These are phyloP conservation scores for Suhomyces faveliae DNA, from an alignment of 805 yeast species.

Conservation along the genomic window DNA sequence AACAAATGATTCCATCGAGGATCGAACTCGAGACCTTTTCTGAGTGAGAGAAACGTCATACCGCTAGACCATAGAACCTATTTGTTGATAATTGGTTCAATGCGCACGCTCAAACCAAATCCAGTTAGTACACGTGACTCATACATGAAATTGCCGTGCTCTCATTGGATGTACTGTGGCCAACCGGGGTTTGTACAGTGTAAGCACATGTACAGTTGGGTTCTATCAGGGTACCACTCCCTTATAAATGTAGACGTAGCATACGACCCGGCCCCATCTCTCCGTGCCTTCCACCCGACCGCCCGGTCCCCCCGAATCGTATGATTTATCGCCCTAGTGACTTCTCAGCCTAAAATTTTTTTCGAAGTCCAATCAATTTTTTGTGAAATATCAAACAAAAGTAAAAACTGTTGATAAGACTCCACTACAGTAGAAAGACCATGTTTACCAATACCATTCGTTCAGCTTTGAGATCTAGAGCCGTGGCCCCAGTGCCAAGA, in stretches of 20 bases:
- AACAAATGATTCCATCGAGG: constrained; percentile 18
- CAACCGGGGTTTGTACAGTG: constrained; percentile 1
- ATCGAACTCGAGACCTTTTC: constrained; percentile 22
- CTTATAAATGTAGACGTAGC: neutral
- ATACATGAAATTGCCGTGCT: neutral
- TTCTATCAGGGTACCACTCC: neutral
- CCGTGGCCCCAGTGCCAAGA: constrained; percentile 28
- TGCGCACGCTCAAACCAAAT: too few species aligned
- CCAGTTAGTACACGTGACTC: constrained; percentile 2
- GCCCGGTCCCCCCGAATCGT: constrained; percentile 1
- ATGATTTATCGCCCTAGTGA: constrained; percentile 1
- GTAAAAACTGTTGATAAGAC: constrained; percentile 5
- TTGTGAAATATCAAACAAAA: constrained; percentile 5
- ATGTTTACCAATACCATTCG: constrained; percentile 44
- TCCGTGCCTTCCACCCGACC: neutral
- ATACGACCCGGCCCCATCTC: neutral
- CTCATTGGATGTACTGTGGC: neutral
- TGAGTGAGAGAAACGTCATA: constrained; percentile 21
- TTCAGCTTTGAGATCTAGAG: constrained; percentile 41
- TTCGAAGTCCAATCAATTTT: constrained; percentile 6
- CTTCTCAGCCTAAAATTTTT: constrained; percentile 2
- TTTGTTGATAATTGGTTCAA: constrained; percentile 2
- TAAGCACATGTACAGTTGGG: neutral
- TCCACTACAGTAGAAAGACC: neutral
- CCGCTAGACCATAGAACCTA: constrained; percentile 21